These are phyloP conservation scores for Pulveroboletus ravenelii DNA, from an alignment of 768 basidiomycete genomes.

Conservation along the genomic window DNA sequence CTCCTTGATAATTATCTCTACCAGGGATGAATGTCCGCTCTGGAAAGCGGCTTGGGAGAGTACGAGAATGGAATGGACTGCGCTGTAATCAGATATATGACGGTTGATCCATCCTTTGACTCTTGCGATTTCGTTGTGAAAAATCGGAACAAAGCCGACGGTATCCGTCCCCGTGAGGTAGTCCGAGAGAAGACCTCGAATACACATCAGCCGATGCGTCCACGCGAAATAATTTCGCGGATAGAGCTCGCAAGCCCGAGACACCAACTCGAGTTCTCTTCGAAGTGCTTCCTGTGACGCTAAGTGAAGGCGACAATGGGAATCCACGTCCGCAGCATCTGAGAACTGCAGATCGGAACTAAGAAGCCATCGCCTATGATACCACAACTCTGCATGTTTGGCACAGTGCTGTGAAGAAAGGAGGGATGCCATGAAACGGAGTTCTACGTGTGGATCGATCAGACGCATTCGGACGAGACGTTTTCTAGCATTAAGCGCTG, in stretches of 20 bases:
- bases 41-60: conserved; percentile 25
- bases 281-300: conserved; percentile 34
- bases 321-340: background rate
- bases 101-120: conserved; percentile 50
- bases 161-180: conserved; percentile 15
- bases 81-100: conserved; percentile 67
- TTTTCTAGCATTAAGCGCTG: conserved; percentile 61
- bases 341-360: conserved; percentile 18
- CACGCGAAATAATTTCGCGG: conserved; percentile 75
- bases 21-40: conserved; percentile 3
- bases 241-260: conserved; percentile 54
- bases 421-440: conserved; percentile 43
- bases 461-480: conserved; percentile 38
- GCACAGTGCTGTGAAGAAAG: conserved; percentile 49
- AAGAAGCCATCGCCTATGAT: conserved; percentile 66
- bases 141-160: conserved; percentile 25
- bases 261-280: conserved; percentile 46
- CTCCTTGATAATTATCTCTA: conserved; percentile 1
- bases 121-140: conserved; percentile 36
- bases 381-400: conserved; percentile 67
- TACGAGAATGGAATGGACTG: conserved; percentile 50
- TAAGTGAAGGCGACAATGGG: conserved; percentile 6
- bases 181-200: conserved; percentile 30
- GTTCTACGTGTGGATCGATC: conserved; percentile 42
- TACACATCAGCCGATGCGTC: conserved; percentile 53